Evolutionary conservation across 495 filamentous ascomycete species (phyloP), one percentile per base, ranked within the genome.

Genomic region (Aspergillus homomorphus): DNA sequence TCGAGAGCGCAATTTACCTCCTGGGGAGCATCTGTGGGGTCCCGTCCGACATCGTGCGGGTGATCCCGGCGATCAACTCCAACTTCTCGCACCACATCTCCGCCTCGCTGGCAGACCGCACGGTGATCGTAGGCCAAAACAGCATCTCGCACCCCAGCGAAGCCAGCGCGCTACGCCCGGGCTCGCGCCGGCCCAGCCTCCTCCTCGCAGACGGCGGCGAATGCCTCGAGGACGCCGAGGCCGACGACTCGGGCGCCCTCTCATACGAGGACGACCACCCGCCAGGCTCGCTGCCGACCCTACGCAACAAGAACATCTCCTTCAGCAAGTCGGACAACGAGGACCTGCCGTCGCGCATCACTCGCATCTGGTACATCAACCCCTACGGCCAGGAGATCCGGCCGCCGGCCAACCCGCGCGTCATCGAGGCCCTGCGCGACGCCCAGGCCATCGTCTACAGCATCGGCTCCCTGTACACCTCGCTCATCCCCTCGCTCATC

Each of bases 21-120:
- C 80, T 94, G 8, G 85, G 86, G 42, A 87, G 84, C 60, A 92
- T 97, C 66, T 92, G 91, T 56, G 82, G 82, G 28, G 87, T 97
- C 18, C 87, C 91, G 0, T 75, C 82, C 5, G 82, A 86, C 54
- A 60, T 73, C 8, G 84, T 95, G 42, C 79, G 84, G 0, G 90
- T 96, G 0, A 84, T 97, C 2, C 93, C 93, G 0, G 91, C 91
- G 20, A 91, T 98, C 66, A 93, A 96, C 75, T 89, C 86, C 52
- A 97, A 96, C 70, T 95, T 96, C 73, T 87, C 90, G 3, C 88
- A 95, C 65, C 93, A 98, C 71, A 98, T 98, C 68, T 88, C 86
- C 18, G 94, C 91, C 2, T 88, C 87, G 0, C 78, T 97, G 0
- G 78, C 75, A 45, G 80, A 97, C 69, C 89, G 89, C 6, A 87